phyloP scores from a whole-genome alignment of 305 asterid genomes.

The Fraxinus greggii region DNA sequence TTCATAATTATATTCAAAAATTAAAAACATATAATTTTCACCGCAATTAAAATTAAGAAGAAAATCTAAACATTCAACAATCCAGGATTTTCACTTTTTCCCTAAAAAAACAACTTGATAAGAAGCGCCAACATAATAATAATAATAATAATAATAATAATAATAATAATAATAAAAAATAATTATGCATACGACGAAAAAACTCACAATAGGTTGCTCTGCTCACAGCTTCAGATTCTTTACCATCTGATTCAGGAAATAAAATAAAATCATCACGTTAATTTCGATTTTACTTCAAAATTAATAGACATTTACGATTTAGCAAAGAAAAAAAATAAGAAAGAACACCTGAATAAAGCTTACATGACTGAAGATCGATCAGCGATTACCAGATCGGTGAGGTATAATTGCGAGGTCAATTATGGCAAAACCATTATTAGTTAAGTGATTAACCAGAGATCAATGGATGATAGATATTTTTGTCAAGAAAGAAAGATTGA shows the following conservation, averaged over 20 bases:
- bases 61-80: neutral
- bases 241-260: neutral
- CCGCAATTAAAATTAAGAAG: neutral
- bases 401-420: conserved; percentile 17
- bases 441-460: conserved; percentile 15
- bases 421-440: conserved; percentile 4
- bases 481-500: conserved; percentile 19
- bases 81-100: neutral
- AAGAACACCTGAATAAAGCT: neutral
- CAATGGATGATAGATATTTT: neutral
- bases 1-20: neutral
- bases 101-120: neutral
- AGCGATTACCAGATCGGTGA: conserved; percentile 4
- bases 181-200: neutral
- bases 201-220: neutral
- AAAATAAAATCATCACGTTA: neutral
- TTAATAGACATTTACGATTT: neutral
- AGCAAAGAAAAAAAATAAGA: neutral
- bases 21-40: neutral
- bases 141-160: neutral
- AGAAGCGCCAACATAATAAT: neutral
- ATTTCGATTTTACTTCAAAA: neutral
- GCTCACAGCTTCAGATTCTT: neutral
- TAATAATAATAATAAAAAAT: no score
- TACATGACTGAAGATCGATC: conserved; percentile 22